These are phyloP conservation scores for Schwanniomyces pseudopolymorphus DNA, from an alignment of 805 yeast genomes.

Conservation along the genomic window DNA sequence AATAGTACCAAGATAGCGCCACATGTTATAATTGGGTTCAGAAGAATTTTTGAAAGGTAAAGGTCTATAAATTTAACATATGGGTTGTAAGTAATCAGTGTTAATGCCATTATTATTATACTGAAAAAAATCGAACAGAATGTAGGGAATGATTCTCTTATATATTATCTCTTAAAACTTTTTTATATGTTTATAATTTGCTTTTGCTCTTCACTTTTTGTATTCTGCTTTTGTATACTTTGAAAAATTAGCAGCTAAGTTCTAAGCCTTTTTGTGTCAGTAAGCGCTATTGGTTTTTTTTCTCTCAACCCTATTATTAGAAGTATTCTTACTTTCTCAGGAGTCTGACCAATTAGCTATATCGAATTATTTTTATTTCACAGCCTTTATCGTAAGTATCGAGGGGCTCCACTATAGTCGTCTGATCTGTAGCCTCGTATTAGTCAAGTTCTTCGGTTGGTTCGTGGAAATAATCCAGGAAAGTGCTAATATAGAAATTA, in stretches of 20 bases:
- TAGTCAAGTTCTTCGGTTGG: too few relatives aligned
- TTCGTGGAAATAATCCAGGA: too few relatives aligned
- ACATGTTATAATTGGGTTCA: conserved; percentile 21
- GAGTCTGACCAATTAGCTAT: background rate
- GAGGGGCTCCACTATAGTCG: too few relatives aligned
- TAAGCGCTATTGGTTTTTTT: background rate
- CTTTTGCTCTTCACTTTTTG: background rate
- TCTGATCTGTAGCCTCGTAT: too few relatives aligned
- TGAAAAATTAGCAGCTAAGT: background rate
- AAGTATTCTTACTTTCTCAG: background rate
- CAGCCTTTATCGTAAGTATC: too few relatives aligned
- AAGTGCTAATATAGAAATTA: too few relatives aligned
- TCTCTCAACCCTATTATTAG: background rate
- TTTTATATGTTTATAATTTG: background rate
- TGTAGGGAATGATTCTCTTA: background rate
- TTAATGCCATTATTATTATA: background rate
- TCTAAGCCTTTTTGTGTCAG: background rate
- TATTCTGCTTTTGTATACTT: background rate
- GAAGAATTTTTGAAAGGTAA: conserved; percentile 16
- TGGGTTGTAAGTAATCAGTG: conserved; percentile 4
- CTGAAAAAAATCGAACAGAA: background rate
- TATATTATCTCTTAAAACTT: background rate
- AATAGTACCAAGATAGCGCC: background rate
- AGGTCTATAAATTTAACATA: conserved; percentile 16
- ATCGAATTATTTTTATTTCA: too few relatives aligned